Evolutionary conservation across 768 basidiomycete genomes (phyloP).

Genomic region (Termitomyces sp.): DNA sequence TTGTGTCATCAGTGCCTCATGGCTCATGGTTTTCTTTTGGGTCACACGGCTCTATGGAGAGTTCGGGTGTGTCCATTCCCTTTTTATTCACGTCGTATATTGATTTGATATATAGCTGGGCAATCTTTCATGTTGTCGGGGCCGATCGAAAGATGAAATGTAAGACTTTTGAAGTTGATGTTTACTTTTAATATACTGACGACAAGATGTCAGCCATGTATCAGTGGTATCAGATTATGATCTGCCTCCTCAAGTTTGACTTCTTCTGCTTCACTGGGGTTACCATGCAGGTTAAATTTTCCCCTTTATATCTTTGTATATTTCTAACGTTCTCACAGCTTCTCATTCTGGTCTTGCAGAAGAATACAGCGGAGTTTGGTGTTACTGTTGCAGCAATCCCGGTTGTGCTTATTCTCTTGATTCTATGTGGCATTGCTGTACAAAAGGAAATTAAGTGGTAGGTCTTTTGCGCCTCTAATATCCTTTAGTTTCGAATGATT

Average conservation of each 20-base stretch:
- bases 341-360: slow-evolving; percentile 67
- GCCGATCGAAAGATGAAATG: slow-evolving; percentile 83
- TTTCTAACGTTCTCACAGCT: slow-evolving; percentile 39
- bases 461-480: not conserved
- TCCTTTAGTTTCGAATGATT: not conserved
- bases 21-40: slow-evolving; percentile 63
- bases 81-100: not conserved
- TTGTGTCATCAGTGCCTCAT: slow-evolving; percentile 58
- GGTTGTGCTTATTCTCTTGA: slow-evolving; percentile 61
- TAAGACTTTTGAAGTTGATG: slow-evolving; percentile 25
- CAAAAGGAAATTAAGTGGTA: slow-evolving; percentile 79
- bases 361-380: slow-evolving; percentile 69
- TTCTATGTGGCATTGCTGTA: slow-evolving; percentile 62
- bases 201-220: slow-evolving; percentile 61
- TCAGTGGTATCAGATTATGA: slow-evolving; percentile 81
- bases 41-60: slow-evolving; percentile 68
- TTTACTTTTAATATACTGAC: not conserved
- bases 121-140: slow-evolving; percentile 85
- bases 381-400: slow-evolving; percentile 82
- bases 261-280: slow-evolving; percentile 87
- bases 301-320: not conserved
- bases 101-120: slow-evolving; percentile 52
- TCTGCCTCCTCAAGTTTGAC: slow-evolving; percentile 85
- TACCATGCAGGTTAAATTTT: slow-evolving; percentile 65
- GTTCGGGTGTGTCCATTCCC: slow-evolving; percentile 58